These are phyloP conservation scores for Quercus rubra DNA, from an alignment of 306 rosid species.

Conservation along the genomic window DNA sequence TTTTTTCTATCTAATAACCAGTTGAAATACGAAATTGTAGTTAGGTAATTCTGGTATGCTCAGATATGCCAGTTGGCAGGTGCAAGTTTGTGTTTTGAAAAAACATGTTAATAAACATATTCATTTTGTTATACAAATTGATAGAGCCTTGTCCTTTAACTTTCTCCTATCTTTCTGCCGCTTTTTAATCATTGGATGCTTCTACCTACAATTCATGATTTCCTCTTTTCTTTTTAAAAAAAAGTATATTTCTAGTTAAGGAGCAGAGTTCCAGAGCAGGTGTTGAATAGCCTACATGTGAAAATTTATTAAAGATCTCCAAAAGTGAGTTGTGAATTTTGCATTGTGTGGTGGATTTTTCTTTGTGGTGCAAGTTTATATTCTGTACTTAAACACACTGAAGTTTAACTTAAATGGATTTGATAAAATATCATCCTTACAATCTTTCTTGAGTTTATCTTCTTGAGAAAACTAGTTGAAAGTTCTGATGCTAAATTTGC, in stretches of 20 bases:
- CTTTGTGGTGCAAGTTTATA: not conserved
- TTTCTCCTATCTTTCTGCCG: not conserved
- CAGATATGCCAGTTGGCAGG: no score
- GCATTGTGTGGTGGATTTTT: not conserved
- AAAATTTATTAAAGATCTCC: not conserved
- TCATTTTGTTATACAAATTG: not conserved
- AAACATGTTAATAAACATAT: not conserved
- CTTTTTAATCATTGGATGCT: not conserved
- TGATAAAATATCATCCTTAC: not conserved
- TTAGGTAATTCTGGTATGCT: no score
- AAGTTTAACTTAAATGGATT: not conserved
- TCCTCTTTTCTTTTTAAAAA: no score
- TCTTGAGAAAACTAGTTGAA: not conserved
- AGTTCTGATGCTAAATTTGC: not conserved
- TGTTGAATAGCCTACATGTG: not conserved
- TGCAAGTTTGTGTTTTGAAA: not conserved
- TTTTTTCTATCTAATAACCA: no score
- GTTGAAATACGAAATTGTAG: no score
- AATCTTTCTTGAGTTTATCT: not conserved
- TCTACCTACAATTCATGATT: not conserved
- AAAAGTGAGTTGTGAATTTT: not conserved
- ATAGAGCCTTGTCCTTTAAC: not conserved
- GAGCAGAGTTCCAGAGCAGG: not conserved
- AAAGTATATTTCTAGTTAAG: not conserved
- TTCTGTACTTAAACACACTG: not conserved